phyloP scores from a whole-genome alignment of 805 yeast genomes.

The Sugiyamaella valdiviana region DNA sequence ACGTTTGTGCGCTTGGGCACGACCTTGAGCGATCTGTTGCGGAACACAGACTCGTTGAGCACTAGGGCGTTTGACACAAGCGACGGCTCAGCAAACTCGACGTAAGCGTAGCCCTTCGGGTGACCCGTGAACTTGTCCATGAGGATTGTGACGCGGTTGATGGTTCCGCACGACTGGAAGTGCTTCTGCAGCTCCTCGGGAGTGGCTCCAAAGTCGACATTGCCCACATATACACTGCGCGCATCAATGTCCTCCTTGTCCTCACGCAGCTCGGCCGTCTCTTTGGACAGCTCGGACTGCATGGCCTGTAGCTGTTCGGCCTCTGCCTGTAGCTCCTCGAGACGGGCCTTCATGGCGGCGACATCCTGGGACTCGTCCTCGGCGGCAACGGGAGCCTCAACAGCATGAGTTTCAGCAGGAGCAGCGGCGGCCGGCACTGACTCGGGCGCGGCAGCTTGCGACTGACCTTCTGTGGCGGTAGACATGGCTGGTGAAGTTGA shows the following conservation, averaged over 20 bases:
- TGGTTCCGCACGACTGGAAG: constrained; percentile 63
- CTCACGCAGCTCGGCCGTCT: constrained; percentile 38
- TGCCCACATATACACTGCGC: constrained; percentile 74
- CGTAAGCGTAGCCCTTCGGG: constrained; percentile 83
- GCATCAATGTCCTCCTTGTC: constrained; percentile 65
- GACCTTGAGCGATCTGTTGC: constrained; percentile 68
- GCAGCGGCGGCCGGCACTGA: not conserved
- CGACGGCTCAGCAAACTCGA: constrained; percentile 70
- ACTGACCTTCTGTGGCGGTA: not conserved
- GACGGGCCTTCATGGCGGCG: constrained; percentile 39
- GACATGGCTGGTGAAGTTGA: not conserved
- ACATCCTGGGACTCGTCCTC: constrained; percentile 14
- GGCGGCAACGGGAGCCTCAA: not conserved
- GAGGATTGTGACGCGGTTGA: constrained; percentile 73
- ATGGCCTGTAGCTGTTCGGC: constrained; percentile 55
- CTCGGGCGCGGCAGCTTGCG: not conserved
- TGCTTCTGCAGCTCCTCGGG: constrained; percentile 75
- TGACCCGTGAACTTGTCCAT: constrained; percentile 68
- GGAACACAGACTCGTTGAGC: constrained; percentile 57
- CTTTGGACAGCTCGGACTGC: constrained; percentile 44
- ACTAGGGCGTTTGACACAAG: constrained; percentile 59
- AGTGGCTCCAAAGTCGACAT: constrained; percentile 72
- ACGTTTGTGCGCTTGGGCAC: constrained; percentile 73
- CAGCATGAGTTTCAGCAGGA: not conserved
- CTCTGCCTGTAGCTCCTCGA: constrained; percentile 56